Evolutionary conservation across 2,329 filamentous ascomycete species (phyloP).

Genomic region (Magnaporthales sp.): DNA sequence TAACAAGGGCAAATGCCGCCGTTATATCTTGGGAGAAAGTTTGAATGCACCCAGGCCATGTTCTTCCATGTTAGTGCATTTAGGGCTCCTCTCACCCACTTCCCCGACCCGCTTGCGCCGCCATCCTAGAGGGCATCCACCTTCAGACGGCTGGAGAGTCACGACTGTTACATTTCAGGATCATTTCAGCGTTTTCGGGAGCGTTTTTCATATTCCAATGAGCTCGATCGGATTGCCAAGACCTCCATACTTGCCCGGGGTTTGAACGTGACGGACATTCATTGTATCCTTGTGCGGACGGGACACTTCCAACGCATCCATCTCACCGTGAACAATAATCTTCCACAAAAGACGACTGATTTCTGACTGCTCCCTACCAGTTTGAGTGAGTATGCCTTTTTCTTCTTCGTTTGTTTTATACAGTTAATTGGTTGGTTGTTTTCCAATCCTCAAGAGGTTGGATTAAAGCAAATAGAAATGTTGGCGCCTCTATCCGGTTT

Average conservation of each 20-base stretch:
- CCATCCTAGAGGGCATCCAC: not conserved
- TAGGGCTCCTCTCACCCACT: not conserved
- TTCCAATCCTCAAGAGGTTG: not conserved
- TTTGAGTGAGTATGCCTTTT: not conserved
- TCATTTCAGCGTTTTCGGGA: not conserved
- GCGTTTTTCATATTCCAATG: not conserved
- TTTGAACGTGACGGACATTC: not conserved
- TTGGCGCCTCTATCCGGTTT: too few species aligned
- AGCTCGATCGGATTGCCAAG: not conserved
- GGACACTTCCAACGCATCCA: not conserved
- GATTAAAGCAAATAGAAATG: not conserved
- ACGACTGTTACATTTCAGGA: not conserved
- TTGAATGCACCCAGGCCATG: not conserved
- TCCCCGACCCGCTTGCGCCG: not conserved
- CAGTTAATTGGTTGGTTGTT: not conserved
- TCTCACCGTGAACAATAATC: not conserved
- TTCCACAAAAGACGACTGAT: not conserved
- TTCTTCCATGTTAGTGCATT: not conserved
- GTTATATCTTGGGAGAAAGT: not conserved
- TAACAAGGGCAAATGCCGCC: not conserved
- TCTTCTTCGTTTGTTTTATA: too few species aligned
- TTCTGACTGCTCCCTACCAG: not conserved
- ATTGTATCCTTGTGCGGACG: not conserved
- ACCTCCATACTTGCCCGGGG: not conserved
- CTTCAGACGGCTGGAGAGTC: not conserved